A percentile compares a stretch with the other conserved stretches of the same genome.
Evolutionary conservation across 129 eudicot species (phyloP).

Genomic region (Cynara cardunculus): DNA sequence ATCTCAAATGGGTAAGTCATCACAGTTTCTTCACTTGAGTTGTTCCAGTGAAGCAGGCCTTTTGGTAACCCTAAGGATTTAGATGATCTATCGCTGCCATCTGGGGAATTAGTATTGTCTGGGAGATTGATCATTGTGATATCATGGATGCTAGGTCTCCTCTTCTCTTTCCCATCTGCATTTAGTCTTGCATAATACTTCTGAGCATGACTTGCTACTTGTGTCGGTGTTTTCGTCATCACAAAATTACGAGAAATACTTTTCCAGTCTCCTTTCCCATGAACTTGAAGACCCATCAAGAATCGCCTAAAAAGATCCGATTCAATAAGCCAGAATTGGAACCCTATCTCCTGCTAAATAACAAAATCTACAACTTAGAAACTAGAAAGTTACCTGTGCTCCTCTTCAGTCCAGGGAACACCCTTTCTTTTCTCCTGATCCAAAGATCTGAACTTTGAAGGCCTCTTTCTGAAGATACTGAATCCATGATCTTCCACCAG

Average conservation of each 20-base stretch:
- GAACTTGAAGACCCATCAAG: conserved; percentile 68
- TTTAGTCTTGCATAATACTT: conserved; percentile 73
- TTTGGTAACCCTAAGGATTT: conserved; percentile 25
- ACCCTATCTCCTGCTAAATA: background rate
- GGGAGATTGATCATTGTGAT: conserved; percentile 57
- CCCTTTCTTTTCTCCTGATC: conserved; percentile 90
- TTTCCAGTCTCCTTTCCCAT: conserved; percentile 92
- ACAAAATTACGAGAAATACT: conserved; percentile 80
- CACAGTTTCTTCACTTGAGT: conserved; percentile 21
- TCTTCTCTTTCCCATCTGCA: conserved; percentile 76
- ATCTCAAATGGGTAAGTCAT: conserved; percentile 21
- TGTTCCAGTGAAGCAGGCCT: conserved; percentile 38
- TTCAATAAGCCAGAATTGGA: background rate
- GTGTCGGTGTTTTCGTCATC: conserved; percentile 72
- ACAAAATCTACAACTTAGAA: background rate
- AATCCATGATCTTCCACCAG: conserved; percentile 40
- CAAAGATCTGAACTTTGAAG: conserved; percentile 37
- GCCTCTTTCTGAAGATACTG: conserved; percentile 43
- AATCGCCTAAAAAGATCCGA: conserved; percentile 46
- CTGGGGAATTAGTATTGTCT: conserved; percentile 10
- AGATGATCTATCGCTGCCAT: conserved; percentile 17
- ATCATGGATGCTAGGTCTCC: conserved; percentile 92
- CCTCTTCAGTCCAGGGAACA: conserved; percentile 97
- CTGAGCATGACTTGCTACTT: conserved; percentile 96
- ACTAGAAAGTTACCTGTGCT: conserved; percentile 59